Base-by-base conservation (phyloP, 371 early-diverging fungal genomes). In the Rhizopus microsporus region DNA sequence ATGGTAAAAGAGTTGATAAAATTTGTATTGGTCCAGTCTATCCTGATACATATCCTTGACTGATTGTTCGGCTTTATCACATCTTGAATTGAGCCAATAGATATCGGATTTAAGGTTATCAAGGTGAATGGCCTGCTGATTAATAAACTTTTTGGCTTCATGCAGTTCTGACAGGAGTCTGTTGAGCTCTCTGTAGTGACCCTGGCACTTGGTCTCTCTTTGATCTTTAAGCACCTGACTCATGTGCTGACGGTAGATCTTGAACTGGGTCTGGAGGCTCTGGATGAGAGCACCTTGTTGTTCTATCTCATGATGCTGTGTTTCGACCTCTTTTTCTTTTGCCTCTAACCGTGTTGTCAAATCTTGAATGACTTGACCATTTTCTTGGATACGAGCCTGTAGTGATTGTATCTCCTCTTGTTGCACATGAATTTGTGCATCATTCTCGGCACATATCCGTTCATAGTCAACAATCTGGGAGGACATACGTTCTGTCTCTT, bases 211-310 rank as follows among this genome's bases (percentile, higher is more conserved):
- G 29, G 46, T 7, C 29, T 29, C 30, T 7, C 46, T 7, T 29
- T 46, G 46, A 2, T 46, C 23, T 12, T 46, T 15, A 15, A 23
- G 16, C n/a, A 37, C 42, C 6, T 53, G 30, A 5, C n/a, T 9
- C 38, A 37, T 51, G 17, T 51, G 38, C 16, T 16, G n/a, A 23
- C 38, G 51, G n/a, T 51, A 51, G 10, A 15, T 5, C 12, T 9
- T 6, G 23, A 51, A 51, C 12, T 29, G 35, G n/a, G 35, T 37
- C 38, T 51, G 37, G 8, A 51, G 51, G 5, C 38, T 12, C 3
- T 38, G 5, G 31, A 88, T 50, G 31, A 87, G 81, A n/a, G 74
- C 71, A 0, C 86, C 87, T 50, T 75, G 74, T 8, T 68, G 4
- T 0, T 42, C 42, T 1, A 42, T 42, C n/a, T 42, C 42, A 5